Percentiles rank a stretch among this genome's conserved stretches.
These are phyloP conservation scores for Saccharomycopsis fibuligera DNA, from an alignment of 805 yeast genomes.

Conservation along the genomic window DNA sequence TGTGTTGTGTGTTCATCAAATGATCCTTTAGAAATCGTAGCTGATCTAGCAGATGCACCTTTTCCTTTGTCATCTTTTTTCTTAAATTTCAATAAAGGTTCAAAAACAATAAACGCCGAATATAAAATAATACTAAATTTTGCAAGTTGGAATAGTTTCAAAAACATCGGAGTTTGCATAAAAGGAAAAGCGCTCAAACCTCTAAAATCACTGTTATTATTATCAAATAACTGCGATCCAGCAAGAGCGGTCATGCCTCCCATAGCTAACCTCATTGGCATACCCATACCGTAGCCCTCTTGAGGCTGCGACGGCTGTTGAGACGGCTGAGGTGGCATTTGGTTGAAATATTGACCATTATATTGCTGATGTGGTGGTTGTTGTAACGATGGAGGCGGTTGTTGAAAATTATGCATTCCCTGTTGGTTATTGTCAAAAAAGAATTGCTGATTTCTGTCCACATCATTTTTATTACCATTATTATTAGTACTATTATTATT, in stretches of 20 bases:
- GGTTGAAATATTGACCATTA: background rate
- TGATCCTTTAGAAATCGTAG: background rate
- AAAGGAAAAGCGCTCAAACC: conserved; percentile 12
- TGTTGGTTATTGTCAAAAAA: background rate
- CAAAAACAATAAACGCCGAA: background rate
- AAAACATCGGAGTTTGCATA: background rate
- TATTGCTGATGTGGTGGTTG: conserved; percentile 3
- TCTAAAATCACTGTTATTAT: conserved; percentile 5
- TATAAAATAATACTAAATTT: background rate
- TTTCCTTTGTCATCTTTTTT: background rate
- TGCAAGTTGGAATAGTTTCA: background rate
- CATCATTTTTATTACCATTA: background rate
- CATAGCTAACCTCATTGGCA: conserved; percentile 16
- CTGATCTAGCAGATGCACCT: background rate
- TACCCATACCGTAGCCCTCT: conserved; percentile 6
- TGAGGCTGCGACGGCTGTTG: background rate
- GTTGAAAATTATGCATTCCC: background rate
- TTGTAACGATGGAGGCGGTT: background rate
- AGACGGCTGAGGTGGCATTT: background rate
- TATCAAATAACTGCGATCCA: conserved; percentile 6
- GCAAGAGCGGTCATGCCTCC: conserved; percentile 15
- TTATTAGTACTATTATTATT: background rate
- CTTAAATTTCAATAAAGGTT: background rate
- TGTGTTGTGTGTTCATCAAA: too few relatives aligned
- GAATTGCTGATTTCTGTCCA: background rate